Conservation (phyloP, 73 alveolate species). For the Blepharisma japonicum region DNA sequence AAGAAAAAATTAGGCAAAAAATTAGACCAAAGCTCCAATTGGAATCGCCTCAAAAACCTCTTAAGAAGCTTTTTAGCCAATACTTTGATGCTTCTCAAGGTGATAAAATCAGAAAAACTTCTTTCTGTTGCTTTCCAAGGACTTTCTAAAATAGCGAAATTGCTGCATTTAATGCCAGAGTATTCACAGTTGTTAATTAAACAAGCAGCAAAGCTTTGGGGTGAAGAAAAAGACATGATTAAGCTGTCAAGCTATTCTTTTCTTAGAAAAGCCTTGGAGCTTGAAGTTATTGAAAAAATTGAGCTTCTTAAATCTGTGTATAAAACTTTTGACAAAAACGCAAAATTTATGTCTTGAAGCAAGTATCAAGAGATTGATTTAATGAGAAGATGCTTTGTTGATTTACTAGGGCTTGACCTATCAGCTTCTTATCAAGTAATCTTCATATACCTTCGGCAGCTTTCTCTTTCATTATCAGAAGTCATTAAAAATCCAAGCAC, state of each 20-base stretch:
- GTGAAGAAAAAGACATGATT: background rate
- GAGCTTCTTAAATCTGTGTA: background rate
- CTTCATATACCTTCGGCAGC: slow-evolving; percentile 11
- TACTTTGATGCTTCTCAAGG: slow-evolving; percentile 1
- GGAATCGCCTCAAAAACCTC: too few species aligned
- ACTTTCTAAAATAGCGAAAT: background rate
- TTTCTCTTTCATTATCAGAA: background rate
- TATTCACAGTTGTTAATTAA: background rate
- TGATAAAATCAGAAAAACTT: background rate
- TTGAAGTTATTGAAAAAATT: background rate
- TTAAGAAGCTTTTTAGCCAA: background rate
- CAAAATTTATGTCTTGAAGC: slow-evolving; percentile 7
- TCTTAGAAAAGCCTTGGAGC: background rate
- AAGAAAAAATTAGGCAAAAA: too few species aligned
- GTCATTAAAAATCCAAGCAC: background rate
- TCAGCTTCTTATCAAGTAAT: slow-evolving; percentile 9
- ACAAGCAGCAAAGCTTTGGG: background rate
- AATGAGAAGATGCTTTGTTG: slow-evolving; percentile 26
- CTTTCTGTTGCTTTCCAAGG: background rate
- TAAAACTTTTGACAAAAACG: background rate
- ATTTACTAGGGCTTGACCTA: slow-evolving; percentile 12
- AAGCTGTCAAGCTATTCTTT: background rate
- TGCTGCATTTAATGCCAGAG: background rate
- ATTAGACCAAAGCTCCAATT: too few species aligned
- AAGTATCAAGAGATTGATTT: background rate